Base-by-base conservation (phyloP, 2,329 filamentous ascomycete genomes). In the Achaetomium macrosporum region DNA sequence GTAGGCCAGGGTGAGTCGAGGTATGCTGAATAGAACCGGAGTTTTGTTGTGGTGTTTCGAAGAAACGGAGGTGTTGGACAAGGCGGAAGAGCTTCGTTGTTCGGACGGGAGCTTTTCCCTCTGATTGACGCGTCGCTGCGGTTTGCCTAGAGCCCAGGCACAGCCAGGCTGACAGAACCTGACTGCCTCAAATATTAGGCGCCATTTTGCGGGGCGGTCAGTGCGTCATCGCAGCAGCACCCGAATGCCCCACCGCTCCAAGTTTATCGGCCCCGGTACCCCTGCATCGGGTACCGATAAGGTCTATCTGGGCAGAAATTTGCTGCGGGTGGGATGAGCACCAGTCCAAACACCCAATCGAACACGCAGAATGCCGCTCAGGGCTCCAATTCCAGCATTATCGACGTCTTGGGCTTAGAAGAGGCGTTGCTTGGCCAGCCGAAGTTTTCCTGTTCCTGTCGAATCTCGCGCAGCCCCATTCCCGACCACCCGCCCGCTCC, bases 81-180 rank as follows among this genome's bases (percentile, higher is more conserved):
- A 25, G 59, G 60, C 57, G 55, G 57, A 52, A 57, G 62, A 65
- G 64, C 64, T 65, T 64, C 57, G 61, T 60, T 55, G 57, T 56
- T 61, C 13, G 55, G 55, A 50, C 19, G 42, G 45, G 57, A 51
- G 59, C 58, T 56, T 60, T 49, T 9, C 47, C 42, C 49, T 50
- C 47, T 50, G 53, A 57, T 58, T 57, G 64, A 68, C 66, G 66
- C 67, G 67, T 69, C 66, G 65, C 63, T 63, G 62, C 60, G 59
- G 66, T 65, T 68, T 68, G 66, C 66, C 66, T 69, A 56, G 65
- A 64, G 60, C 54, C 7, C 52, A 59, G n/a, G n/a, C n/a, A n/a
- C n/a, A n/a, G n/a, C n/a, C n/a, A n/a, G 58, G 59, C 58, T 59
- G 53, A 54, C 15, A 17, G 42, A 36, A 51, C 51, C 50, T 50